Conservation (phyloP, 257 asterid genomes). For the Apocynum venetum region DNA sequence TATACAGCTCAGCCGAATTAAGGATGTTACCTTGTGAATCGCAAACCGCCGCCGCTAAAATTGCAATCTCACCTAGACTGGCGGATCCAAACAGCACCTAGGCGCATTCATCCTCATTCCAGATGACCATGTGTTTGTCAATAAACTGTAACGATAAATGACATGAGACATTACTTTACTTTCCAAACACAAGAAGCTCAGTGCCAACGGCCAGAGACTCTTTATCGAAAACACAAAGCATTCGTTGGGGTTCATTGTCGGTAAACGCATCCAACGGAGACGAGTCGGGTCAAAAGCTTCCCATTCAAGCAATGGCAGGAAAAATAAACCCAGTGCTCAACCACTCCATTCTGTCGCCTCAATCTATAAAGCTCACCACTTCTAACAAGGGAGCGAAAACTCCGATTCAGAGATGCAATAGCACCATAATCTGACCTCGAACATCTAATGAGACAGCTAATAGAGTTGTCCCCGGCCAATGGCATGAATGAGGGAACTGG, state of each 20-base stretch:
- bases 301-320: slow-evolving; percentile 97
- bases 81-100: slow-evolving; percentile 85
- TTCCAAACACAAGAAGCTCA: slow-evolving; percentile 89
- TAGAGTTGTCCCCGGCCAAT: slow-evolving; percentile 84
- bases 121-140: slow-evolving; percentile 81
- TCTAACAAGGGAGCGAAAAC: slow-evolving; percentile 65
- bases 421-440: slow-evolving; percentile 86
- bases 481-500: slow-evolving; percentile 59
- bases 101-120: slow-evolving; percentile 84
- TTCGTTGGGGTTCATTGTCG: slow-evolving; percentile 64
- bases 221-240: slow-evolving; percentile 69
- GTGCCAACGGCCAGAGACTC: slow-evolving; percentile 98
- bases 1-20: slow-evolving; percentile 60
- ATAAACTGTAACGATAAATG: slow-evolving; percentile 66
- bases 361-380: slow-evolving; percentile 65
- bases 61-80: slow-evolving; percentile 75
- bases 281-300: slow-evolving; percentile 88
- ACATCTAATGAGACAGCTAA: slow-evolving; percentile 65
- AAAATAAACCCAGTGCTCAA: slow-evolving; percentile 97
- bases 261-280: slow-evolving; percentile 88
- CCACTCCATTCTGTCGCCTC: slow-evolving; percentile 53
- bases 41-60: slow-evolving; percentile 92
- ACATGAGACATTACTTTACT: slow-evolving; percentile 62
- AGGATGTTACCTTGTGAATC: slow-evolving; percentile 45
- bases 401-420: slow-evolving; percentile 62